Evolutionary conservation across 345 rosid genomes (phyloP), one percentile per base, ranked within the genome.

Genomic region (Bretschneidera sinensis): DNA sequence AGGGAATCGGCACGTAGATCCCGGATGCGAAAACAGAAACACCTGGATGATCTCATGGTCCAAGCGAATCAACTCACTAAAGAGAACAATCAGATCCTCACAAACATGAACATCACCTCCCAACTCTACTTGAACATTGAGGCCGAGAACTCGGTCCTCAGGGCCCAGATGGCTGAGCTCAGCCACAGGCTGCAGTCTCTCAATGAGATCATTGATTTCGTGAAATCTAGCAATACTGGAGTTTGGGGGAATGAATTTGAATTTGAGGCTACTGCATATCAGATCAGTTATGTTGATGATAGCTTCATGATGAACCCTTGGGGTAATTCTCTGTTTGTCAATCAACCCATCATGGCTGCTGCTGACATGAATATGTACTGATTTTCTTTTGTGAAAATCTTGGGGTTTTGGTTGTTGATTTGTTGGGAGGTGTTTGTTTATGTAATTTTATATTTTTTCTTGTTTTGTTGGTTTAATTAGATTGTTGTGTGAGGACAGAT

Each of bases 1-100:
- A 60, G 99, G 8, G 97, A 86, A 68, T 88, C 99, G 17, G 99
- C 99, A 0, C 77, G 91, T 43, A 78, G 97, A 51, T 94, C 97
- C 6, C 78, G 99, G 74, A 74, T 86, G 89, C 78, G 92, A 59
- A 94, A 94, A 64, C 97, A 86, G 78, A 85, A 83, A 75, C 95
- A 85, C 62, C 58, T 81, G 28, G 88, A 86, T 39, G 97, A 86
- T 77, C 71, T 94, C 57, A 75, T 59, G 76, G 70, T 69, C 5
- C 87, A 84, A 66, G 76, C 79, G 50, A 55, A 74, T 56, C 82
- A 75, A 65, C 77, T 91, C 2, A 68, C 71, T 11, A 81, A 55
- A 24, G 86, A 79, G 52, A 94, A 81, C 63, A 66, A 70, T 65
- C 86, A 82, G 71, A 77, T 91, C 68, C 62, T 81, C 7, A 51